Evolutionary conservation across 2,329 filamentous ascomycete species (phyloP).

Genomic region (Cordyceps tenuipes): DNA sequence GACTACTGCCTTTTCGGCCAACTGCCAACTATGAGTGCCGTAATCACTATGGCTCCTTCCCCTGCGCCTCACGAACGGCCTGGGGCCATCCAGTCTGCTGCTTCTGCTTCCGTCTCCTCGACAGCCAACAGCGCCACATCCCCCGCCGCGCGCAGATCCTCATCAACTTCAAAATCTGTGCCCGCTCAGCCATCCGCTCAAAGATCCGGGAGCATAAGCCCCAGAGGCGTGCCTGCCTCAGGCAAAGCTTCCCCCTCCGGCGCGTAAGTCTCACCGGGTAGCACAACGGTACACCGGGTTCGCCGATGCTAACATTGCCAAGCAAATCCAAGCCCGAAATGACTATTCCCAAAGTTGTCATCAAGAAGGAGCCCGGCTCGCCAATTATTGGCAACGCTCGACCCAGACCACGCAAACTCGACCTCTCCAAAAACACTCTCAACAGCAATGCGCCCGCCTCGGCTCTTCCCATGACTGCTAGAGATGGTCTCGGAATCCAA

Average conservation of each 20-base stretch:
- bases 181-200: slow-evolving; percentile 37
- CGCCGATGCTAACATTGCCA: not conserved
- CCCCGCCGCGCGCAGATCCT: slow-evolving; percentile 33
- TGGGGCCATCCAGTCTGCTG: slow-evolving; percentile 44
- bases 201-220: slow-evolving; percentile 47
- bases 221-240: slow-evolving; percentile 30
- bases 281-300: slow-evolving; percentile 1
- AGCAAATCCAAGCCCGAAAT: slow-evolving; percentile 40
- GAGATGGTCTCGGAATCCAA: slow-evolving; percentile 75
- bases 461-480: slow-evolving; percentile 67
- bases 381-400: slow-evolving; percentile 67
- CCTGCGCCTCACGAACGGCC: slow-evolving; percentile 58
- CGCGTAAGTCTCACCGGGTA: slow-evolving; percentile 41
- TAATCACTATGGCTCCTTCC: slow-evolving; percentile 60
- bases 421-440: slow-evolving; percentile 59
- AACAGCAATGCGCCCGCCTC: slow-evolving; percentile 47
- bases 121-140: slow-evolving; percentile 31
- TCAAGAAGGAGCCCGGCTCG: slow-evolving; percentile 93
- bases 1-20: not conserved
- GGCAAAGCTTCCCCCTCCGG: slow-evolving; percentile 50
- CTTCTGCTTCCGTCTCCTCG: slow-evolving; percentile 26
- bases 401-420: slow-evolving; percentile 68
- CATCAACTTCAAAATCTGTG: slow-evolving; percentile 23
- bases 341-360: slow-evolving; percentile 68
- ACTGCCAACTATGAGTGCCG: slow-evolving; percentile 52